Conservation (phyloP, 768 basidiomycete species). For the Panus rudis region DNA sequence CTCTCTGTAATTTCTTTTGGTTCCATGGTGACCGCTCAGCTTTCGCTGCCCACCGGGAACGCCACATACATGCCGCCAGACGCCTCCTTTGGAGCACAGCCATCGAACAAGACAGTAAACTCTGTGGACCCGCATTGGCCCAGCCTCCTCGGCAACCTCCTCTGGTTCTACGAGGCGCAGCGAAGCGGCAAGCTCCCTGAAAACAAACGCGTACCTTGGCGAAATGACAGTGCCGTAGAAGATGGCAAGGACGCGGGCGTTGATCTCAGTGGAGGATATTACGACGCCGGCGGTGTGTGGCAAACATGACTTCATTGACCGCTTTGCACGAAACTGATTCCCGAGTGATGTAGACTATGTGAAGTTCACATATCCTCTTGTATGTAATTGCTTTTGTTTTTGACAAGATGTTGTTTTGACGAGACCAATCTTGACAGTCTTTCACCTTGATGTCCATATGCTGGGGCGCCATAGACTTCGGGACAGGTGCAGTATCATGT, state of each 20-base stretch:
- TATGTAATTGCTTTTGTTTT: conserved; percentile 25
- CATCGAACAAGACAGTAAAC: conserved; percentile 17
- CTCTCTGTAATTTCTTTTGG: no score
- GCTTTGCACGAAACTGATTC: not conserved
- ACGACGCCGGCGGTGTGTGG: conserved; percentile 79
- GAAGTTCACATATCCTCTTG: conserved; percentile 82
- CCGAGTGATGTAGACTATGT: conserved; percentile 76
- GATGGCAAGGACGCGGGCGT: conserved; percentile 72
- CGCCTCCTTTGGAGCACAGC: conserved; percentile 43
- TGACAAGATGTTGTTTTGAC: conserved; percentile 1
- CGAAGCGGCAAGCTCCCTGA: conserved; percentile 68
- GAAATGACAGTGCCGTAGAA: conserved; percentile 70
- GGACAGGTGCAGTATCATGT: conserved; percentile 44
- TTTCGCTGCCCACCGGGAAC: no score
- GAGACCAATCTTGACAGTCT: conserved; percentile 40
- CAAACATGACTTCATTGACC: not conserved
- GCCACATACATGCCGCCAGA: conserved; percentile 58
- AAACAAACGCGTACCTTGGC: conserved; percentile 75
- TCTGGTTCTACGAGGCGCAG: conserved; percentile 92
- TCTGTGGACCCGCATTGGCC: conserved; percentile 76
- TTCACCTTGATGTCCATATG: conserved; percentile 80
- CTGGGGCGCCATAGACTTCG: conserved; percentile 86
- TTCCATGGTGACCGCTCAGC: no score
- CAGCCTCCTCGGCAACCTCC: conserved; percentile 66
- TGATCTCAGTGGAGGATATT: conserved; percentile 84